These are phyloP conservation scores for Hypoxylon crocopeplum DNA, from an alignment of 495 filamentous ascomycete genomes.

Conservation along the genomic window DNA sequence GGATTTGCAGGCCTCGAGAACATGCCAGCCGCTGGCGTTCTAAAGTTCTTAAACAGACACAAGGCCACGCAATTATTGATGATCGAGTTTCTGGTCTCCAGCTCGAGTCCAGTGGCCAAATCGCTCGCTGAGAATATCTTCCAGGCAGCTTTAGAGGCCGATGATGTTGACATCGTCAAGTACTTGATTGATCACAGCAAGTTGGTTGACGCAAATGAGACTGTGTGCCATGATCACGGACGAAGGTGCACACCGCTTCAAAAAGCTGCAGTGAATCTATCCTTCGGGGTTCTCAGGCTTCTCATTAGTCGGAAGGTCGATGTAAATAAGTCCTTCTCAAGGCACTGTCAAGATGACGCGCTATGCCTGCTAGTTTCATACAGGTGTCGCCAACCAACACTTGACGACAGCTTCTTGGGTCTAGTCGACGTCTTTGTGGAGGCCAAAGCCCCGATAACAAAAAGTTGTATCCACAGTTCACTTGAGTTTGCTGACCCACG, in stretches of 20 bases:
- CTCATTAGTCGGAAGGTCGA: conserved; percentile 1
- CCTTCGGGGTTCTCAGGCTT: not conserved
- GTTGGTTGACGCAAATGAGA: conserved; percentile 4
- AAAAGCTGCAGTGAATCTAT: not conserved
- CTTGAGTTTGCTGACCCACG: not conserved
- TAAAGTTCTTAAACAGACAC: conserved; percentile 6
- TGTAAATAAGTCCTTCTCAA: conserved; percentile 1
- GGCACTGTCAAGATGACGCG: not conserved
- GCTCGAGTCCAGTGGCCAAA: not conserved
- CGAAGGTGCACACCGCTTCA: conserved; percentile 8
- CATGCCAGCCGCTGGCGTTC: conserved; percentile 2
- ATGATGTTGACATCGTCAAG: conserved; percentile 2
- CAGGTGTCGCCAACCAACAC: not conserved
- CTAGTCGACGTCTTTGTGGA: not conserved
- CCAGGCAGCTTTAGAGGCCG: conserved; percentile 3
- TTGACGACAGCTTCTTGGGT: not conserved
- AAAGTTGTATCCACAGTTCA: not conserved
- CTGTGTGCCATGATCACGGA: not conserved
- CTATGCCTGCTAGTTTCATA: not conserved
- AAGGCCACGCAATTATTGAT: not conserved
- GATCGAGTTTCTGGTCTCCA: not conserved
- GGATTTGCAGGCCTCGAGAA: conserved; percentile 7
- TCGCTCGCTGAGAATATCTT: conserved; percentile 15
- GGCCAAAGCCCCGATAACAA: not conserved
- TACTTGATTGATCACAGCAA: not conserved